phyloP scores from a whole-genome alignment of 176 grass and related monocot genomes.

The Pharus latifolius region DNA sequence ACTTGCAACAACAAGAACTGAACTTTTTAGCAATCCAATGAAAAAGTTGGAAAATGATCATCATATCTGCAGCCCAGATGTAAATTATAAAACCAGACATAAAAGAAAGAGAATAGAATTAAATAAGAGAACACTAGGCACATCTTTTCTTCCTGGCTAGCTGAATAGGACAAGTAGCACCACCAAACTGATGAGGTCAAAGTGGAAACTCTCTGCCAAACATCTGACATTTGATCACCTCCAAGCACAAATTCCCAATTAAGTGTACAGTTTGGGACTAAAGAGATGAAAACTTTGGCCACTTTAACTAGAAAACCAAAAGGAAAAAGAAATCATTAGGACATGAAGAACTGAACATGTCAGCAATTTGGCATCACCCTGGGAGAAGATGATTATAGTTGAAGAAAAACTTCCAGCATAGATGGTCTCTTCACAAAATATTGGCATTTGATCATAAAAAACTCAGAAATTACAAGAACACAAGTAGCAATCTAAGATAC shows the following conservation, averaged over 20 bases:
- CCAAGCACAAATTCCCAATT: background rate
- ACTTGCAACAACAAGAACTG: constrained; percentile 12
- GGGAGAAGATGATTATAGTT: background rate
- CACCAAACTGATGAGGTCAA: background rate
- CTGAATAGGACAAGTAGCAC: constrained; percentile 10
- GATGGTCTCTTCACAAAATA: background rate
- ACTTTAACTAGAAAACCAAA: constrained; percentile 4
- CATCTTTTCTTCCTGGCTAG: background rate
- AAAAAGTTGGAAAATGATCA: background rate
- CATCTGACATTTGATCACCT: background rate
- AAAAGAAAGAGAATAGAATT: background rate
- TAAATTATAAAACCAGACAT: background rate
- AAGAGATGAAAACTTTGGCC: background rate
- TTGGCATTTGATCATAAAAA: background rate
- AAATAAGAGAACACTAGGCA: background rate
- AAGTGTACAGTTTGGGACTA: background rate
- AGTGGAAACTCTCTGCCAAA: background rate
- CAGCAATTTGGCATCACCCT: background rate
- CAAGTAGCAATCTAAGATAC: no score
- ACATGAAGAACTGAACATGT: background rate
- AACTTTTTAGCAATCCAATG: constrained; percentile 18
- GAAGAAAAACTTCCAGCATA: background rate
- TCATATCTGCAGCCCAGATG: background rate
- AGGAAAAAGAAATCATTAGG: background rate
- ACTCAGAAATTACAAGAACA: background rate